Base-by-base conservation (phyloP, 2,329 filamentous ascomycete genomes). In the Passalora sequoiae region DNA sequence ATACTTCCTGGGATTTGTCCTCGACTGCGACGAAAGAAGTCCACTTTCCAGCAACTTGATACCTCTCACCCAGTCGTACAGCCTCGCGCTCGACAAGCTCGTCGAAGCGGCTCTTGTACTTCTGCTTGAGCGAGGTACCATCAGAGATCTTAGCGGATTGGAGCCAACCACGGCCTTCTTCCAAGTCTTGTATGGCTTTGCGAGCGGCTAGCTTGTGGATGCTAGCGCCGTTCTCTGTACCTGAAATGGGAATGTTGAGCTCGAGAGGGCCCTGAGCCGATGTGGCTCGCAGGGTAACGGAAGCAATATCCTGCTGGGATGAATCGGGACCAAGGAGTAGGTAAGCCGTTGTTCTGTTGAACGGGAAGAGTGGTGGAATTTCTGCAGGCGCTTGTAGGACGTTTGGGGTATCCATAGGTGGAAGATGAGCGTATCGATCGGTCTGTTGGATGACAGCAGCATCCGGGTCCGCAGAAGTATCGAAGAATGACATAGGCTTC, bases 21-120 rank as follows among this genome's bases (percentile, higher is more conserved):
- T 81, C 71, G 1, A 84, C 70, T 2, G 84, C 84, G 3, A 88
- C 78, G 50, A 88, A 89, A 0, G 82, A 85, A 56, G 79, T 84
- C 75, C 79, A 85, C 57, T 81, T 84, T 1, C 81, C 77, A 2
- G 73, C 77, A 6, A 88, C 75, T 54, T 86, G 81, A 56, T 78
- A 86, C 44, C 73, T 69, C 9, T 81, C 71, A 0, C 84, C 83
- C 0, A 88, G 68, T 0, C 76, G 68, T 1, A 87, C 80, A 6
- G 75, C 81, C 57, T 88, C 83, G 1, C 74, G 72, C 59, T 83
- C 74, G 0, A 81, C 75, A 56, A 87, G 71, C 35, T 79, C 74
- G 9, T 72, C 62, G 57, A 82, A 81, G 3, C 69, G 71, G 12
- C 70, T 69, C 3, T 69, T 61, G 30, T 74, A 67, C 36, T 68